Base-by-base conservation (phyloP, 2,329 filamentous ascomycete species). In the Pleoardoris graminearum region DNA sequence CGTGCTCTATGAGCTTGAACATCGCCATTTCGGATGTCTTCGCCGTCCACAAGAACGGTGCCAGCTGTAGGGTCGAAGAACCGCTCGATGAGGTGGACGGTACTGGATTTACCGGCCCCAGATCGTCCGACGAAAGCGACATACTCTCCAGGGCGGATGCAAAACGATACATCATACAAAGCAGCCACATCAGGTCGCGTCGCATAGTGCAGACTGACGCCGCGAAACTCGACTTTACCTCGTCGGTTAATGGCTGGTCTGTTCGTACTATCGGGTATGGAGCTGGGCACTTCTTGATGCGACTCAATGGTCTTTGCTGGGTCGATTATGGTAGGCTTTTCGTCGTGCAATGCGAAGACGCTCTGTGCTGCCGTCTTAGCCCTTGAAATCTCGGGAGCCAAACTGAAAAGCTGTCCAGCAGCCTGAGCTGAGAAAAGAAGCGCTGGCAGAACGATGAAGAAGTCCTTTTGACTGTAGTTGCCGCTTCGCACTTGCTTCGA, bases 351-450 rank as follows among this genome's bases (percentile, higher is more conserved):
- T 19, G 69, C 68, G 50, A 77, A 76, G 12, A 79, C 71, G 47
- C 70, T 78, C 44, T 70, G 68, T n/a, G 76, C 76, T 39, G 76
- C 76, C 11, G 72, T 68, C 51, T 74, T 77, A 1, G 77, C 77
- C 29, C 75, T 66, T 29, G 75, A 74, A 21, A 79, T 73, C 51
- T 79, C 77, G 1, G 76, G 76, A 14, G 75, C 76, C 19, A 78
- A 60, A 50, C 73, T 77, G 67, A 79, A 79, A 10, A 78, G 68
- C 53, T 78, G 77, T 2, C 77, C 77, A 23, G 76, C 73, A 32
- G 74, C 70, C 62, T 79, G 77, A 7, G 77, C 76, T 7, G 75
- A 77, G 64, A 79, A 78, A 1, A 79, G 67, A 10, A 79, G 63
- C 3, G 76, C 76, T 23, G 76, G 76, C 4, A 79, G 58, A 1